Conservation (phyloP, 768 basidiomycete genomes). For the Amylocystis lapponica region DNA sequence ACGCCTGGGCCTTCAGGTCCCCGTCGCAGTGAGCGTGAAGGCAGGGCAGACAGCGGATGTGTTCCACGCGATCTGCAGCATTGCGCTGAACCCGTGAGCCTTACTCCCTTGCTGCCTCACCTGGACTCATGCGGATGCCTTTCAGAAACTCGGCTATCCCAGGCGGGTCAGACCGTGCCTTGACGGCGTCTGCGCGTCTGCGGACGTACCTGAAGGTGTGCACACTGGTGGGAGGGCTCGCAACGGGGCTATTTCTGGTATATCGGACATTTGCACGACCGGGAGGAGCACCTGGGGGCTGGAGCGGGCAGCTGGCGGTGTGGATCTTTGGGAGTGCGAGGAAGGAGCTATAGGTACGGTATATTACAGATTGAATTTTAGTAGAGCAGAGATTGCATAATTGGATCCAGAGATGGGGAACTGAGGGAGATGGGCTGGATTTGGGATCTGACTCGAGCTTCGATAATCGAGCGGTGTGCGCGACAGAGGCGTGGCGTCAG, state of each 20-base stretch:
- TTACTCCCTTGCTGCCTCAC: constrained; percentile 1
- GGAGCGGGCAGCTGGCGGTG: constrained; percentile 56
- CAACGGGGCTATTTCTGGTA: constrained; percentile 65
- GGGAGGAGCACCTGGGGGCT: constrained; percentile 45
- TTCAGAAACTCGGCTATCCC: constrained; percentile 36
- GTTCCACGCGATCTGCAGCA: constrained; percentile 77
- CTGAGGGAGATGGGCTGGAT: too few species aligned
- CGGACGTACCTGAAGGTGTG: constrained; percentile 69
- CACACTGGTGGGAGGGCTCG: constrained; percentile 66
- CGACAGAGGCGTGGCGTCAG: constrained; percentile 23
- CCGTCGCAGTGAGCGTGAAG: constrained; percentile 90
- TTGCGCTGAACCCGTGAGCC: constrained; percentile 77
- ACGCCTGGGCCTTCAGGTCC: constrained; percentile 83
- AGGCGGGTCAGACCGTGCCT: constrained; percentile 75
- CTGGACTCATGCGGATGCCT: constrained; percentile 7
- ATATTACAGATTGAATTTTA: background rate
- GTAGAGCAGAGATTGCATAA: background rate
- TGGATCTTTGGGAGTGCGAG: constrained; percentile 59
- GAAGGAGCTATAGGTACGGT: constrained; percentile 33
- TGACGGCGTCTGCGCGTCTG: constrained; percentile 63
- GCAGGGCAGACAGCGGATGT: constrained; percentile 81
- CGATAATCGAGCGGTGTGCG: too few species aligned
- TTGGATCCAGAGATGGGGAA: background rate
- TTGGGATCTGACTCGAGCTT: too few species aligned
- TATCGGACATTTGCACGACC: constrained; percentile 65